These are phyloP conservation scores for Galerina marginata DNA, from an alignment of 768 basidiomycete genomes.

Conservation along the genomic window DNA sequence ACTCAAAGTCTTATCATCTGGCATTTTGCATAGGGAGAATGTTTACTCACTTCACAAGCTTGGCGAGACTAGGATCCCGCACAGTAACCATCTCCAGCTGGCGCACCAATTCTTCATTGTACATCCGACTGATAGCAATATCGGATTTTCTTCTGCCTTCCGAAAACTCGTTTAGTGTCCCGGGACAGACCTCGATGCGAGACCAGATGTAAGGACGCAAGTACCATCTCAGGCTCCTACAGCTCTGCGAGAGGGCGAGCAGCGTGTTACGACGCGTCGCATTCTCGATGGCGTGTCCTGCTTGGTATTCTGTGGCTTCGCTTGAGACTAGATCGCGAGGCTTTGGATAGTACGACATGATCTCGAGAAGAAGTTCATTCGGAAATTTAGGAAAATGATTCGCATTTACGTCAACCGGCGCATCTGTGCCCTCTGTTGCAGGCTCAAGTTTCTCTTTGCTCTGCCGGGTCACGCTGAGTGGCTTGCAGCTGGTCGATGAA, in stretches of 20 bases:
- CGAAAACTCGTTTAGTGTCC: background rate
- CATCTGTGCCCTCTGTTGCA: no score
- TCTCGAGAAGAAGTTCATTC: slow-evolving; percentile 1
- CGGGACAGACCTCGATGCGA: background rate
- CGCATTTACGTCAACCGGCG: background rate
- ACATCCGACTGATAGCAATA: background rate
- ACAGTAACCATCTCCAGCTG: background rate
- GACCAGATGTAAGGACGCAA: background rate
- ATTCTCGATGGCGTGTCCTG: background rate
- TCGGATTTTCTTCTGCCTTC: background rate
- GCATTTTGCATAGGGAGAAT: background rate
- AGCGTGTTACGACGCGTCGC: background rate
- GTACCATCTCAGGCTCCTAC: background rate
- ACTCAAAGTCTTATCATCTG: background rate
- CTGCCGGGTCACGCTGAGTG: no score
- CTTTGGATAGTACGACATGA: background rate
- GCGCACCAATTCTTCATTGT: slow-evolving; percentile 8
- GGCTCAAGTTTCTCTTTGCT: no score
- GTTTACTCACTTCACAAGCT: background rate
- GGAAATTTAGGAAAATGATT: background rate
- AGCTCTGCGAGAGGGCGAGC: background rate
- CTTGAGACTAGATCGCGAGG: background rate
- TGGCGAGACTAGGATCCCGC: background rate
- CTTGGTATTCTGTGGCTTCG: background rate
- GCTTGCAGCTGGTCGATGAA: no score